phyloP scores from a whole-genome alignment of 495 filamentous ascomycete species.

The Penicillium robsamsonii region DNA sequence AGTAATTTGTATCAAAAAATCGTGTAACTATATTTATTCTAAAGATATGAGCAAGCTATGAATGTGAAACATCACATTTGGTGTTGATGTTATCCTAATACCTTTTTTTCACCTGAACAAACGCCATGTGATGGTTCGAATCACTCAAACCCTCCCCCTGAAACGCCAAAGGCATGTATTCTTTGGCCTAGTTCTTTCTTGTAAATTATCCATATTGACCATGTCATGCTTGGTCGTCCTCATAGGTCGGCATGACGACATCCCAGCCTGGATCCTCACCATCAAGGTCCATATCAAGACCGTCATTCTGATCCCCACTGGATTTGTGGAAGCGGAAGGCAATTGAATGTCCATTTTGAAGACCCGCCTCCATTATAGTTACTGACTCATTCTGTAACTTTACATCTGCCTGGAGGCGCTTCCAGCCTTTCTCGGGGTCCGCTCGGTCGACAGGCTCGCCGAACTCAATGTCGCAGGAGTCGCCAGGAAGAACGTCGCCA shows the following conservation, averaged over 20 bases:
- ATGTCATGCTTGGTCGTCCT: slow-evolving; percentile 45
- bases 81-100: neutral
- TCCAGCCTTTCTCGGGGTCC: slow-evolving; percentile 59
- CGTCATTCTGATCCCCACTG: slow-evolving; percentile 17
- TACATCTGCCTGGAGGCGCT: slow-evolving; percentile 39
- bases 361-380: slow-evolving; percentile 45
- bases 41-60: neutral
- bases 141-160: neutral
- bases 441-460: slow-evolving; percentile 54
- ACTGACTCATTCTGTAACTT: slow-evolving; percentile 38
- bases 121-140: neutral
- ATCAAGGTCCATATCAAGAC: slow-evolving; percentile 38
- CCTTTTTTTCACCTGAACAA: neutral
- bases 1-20: neutral
- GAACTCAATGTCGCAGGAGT: slow-evolving; percentile 51
- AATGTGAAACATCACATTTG: neutral
- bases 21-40: neutral
- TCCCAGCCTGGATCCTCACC: slow-evolving; percentile 59
- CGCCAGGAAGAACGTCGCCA: slow-evolving; percentile 45
- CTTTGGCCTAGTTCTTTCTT: neutral
- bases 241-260: slow-evolving; percentile 60
- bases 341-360: slow-evolving; percentile 58
- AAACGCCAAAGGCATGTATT: neutral
- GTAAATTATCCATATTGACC: neutral
- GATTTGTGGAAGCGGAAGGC: slow-evolving; percentile 64